Base-by-base conservation (phyloP, 176 grass and related monocot genomes). In the Thalia dealbata region DNA sequence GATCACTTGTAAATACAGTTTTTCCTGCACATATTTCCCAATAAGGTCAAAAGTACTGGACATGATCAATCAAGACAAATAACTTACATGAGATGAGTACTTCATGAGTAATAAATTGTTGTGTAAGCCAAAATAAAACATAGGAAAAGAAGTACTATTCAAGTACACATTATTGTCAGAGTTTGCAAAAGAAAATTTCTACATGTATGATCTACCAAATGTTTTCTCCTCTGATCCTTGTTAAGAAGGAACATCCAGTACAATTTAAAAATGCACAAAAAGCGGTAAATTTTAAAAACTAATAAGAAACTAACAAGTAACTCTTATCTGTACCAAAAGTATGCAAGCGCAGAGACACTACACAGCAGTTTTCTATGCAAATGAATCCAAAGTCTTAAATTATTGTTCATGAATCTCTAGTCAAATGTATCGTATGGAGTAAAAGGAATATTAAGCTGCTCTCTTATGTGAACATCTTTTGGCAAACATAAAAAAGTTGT, bases 1-100 rank as follows among this genome's bases (percentile, higher is more conserved):
- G 87, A 73, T 90, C 93, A 78, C 93, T 92, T 10, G 93, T 97
- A 88, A 91, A 92, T 79, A 92, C 89, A 61, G 89, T 91, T 80
- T 97, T 90, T 0, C 89, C 89, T 92, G 78, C 73, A 86, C 18
- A 75, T 44, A 42, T 22, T 22, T 23, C 32, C 30, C 2, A 23
- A 58, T 58, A 58, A 68, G 27, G 22, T 44, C 19, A 68, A 44
- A 68, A 43, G 19, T 43, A 68, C 1, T 44, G 5, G 21, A 68
- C 41, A 14, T 29, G 19, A 1, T 24, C 16, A 32, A 30, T 14
- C 28, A 65, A 24, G n/a, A 61, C 21, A 22, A 61, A 9, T 21
- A 22, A n/a, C n/a, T 61, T 27, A 11, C 11, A 26, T 2, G 32
- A 38, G 4, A 38, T 38, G 32, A 38, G 4, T 38, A 38, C n/a